These are phyloP conservation scores for Trametes hirsuta DNA, from an alignment of 1,284 basidiomycete genomes.

Conservation along the genomic window DNA sequence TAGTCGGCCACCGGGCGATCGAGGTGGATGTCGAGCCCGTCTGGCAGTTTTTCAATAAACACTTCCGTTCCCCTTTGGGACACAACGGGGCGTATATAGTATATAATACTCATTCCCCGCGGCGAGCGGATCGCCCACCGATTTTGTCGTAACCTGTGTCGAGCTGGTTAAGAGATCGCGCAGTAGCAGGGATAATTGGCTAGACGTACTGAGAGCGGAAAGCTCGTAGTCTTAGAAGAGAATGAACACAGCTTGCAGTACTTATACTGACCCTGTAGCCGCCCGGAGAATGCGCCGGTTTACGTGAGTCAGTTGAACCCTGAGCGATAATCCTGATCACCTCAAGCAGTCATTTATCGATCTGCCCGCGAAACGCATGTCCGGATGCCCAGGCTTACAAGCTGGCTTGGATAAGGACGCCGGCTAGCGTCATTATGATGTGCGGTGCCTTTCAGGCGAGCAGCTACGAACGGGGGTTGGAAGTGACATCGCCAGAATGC, in stretches of 20 bases:
- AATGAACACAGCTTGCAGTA: conserved; percentile 56
- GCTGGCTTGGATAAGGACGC: too few species aligned
- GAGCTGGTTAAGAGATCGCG: not conserved
- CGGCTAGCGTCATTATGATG: too few species aligned
- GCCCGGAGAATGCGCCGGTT: too few species aligned
- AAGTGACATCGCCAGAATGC: too few species aligned
- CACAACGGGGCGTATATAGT: conserved; percentile 63
- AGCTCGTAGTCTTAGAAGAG: conserved; percentile 80
- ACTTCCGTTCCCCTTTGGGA: conserved; percentile 66
- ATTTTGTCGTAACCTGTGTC: conserved; percentile 58
- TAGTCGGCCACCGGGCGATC: conserved; percentile 69
- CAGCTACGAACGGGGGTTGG: too few species aligned
- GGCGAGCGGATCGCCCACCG: conserved; percentile 61
- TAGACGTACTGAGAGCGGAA: conserved; percentile 65
- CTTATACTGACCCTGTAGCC: too few species aligned
- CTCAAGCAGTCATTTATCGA: too few species aligned
- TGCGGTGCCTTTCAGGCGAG: too few species aligned
- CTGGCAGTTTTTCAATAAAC: conserved; percentile 64
- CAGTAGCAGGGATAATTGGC: not conserved
- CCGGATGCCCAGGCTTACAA: too few species aligned
- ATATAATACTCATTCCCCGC: conserved; percentile 56
- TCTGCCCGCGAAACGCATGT: too few species aligned
- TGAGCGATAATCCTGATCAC: too few species aligned
- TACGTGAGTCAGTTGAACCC: too few species aligned
- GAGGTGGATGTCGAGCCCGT: conserved; percentile 70